phyloP scores from a whole-genome alignment of 2,329 filamentous ascomycete genomes.

The Epichloe sylvatica region DNA sequence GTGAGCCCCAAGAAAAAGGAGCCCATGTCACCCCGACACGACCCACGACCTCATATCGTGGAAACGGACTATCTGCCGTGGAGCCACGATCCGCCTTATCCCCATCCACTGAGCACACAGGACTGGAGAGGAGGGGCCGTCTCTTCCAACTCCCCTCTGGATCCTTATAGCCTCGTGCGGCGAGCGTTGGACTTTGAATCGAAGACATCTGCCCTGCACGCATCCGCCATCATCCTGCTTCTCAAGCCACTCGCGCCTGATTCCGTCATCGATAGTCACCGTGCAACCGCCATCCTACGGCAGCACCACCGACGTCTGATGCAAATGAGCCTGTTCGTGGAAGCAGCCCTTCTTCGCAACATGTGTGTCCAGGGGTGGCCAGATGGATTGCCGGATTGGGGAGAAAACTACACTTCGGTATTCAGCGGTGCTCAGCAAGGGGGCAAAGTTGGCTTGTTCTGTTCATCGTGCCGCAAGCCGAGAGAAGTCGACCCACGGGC shows the following conservation, averaged over 20 bases:
- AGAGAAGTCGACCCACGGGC: slow-evolving; percentile 36
- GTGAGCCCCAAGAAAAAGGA: slow-evolving; percentile 15
- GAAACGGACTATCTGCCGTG: slow-evolving; percentile 48
- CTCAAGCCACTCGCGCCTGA: slow-evolving; percentile 43
- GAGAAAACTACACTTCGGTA: slow-evolving; percentile 39
- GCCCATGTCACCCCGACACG: slow-evolving; percentile 19
- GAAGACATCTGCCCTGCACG: slow-evolving; percentile 41
- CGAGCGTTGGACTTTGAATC: slow-evolving; percentile 43
- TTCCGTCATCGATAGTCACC: slow-evolving; percentile 39
- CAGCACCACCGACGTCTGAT: slow-evolving; percentile 48
- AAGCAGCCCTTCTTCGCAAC: slow-evolving; percentile 48
- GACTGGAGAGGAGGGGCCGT: slow-evolving; percentile 2
- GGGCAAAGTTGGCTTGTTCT: slow-evolving; percentile 39
- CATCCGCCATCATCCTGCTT: slow-evolving; percentile 46
- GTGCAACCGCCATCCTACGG: slow-evolving; percentile 41
- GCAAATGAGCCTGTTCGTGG: slow-evolving; percentile 44
- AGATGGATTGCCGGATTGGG: slow-evolving; percentile 35
- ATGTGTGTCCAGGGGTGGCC: slow-evolving; percentile 46
- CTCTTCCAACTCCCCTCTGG: slow-evolving; percentile 26
- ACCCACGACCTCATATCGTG: slow-evolving; percentile 29
- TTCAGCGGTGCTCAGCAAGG: slow-evolving; percentile 40
- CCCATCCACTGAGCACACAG: slow-evolving; percentile 25
- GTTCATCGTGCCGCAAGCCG: slow-evolving; percentile 42
- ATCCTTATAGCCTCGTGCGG: slow-evolving; percentile 40
- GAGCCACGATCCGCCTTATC: slow-evolving; percentile 41